A percentile compares a stretch with the other conserved stretches of the same genome.
Evolutionary conservation across 116 monocot genomes (phyloP).

Genomic region (Trichopus zeylanicus): DNA sequence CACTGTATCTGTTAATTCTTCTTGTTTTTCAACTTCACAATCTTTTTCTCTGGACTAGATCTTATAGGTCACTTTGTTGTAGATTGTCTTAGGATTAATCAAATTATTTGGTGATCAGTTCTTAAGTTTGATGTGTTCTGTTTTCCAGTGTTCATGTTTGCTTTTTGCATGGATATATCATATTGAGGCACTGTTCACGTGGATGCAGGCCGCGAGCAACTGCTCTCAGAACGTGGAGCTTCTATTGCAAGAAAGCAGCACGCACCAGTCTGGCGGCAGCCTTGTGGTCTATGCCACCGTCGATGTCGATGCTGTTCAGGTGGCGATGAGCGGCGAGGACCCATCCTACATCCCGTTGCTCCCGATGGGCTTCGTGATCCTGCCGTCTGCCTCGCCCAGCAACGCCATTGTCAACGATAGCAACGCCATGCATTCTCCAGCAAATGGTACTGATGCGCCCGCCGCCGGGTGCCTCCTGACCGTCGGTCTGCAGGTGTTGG

Average conservation of each 20-base stretch:
- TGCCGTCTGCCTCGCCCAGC: constrained; percentile 29
- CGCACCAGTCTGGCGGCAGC: constrained; percentile 75
- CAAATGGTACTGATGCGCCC: background rate
- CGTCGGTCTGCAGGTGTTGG: constrained; percentile 66
- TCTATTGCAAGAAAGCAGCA: constrained; percentile 95
- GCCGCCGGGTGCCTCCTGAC: constrained; percentile 68
- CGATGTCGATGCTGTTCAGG: constrained; percentile 77
- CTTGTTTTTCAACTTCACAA: too few relatives aligned
- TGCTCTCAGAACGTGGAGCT: constrained; percentile 95
- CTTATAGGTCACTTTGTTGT: too few relatives aligned
- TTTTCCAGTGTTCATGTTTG: too few relatives aligned
- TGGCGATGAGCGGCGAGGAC: constrained; percentile 80
- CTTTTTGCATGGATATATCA: background rate
- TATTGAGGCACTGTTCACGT: background rate
- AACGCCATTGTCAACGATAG: background rate
- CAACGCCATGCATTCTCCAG: background rate
- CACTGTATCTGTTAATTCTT: too few relatives aligned
- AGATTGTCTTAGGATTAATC: too few relatives aligned
- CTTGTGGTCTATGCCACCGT: constrained; percentile 66
- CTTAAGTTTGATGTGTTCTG: too few relatives aligned
- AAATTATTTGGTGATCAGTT: too few relatives aligned
- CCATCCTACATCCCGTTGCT: constrained; percentile 87
- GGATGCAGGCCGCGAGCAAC: constrained; percentile 65
- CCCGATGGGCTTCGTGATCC: constrained; percentile 71
- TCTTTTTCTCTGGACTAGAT: too few relatives aligned